A percentile compares a stretch with the other conserved stretches of the same genome.
phyloP scores from a whole-genome alignment of 768 basidiomycete species.

The Boletus rubescentipes region DNA sequence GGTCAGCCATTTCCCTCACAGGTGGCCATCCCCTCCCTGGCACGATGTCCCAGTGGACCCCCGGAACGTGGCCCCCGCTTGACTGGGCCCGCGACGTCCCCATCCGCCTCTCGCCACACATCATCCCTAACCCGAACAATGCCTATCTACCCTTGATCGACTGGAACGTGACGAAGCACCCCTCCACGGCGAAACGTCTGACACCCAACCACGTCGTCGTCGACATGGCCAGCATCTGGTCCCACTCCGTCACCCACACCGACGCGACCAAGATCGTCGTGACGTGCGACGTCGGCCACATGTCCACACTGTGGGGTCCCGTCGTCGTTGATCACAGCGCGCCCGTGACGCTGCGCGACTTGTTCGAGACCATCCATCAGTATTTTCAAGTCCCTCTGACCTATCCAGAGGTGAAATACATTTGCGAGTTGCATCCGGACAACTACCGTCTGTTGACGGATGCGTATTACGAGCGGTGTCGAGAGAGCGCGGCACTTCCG shows the following conservation, averaged over 20 bases:
- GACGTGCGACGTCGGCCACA: slow-evolving; percentile 20
- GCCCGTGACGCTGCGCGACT: slow-evolving; percentile 41
- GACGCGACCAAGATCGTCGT: slow-evolving; percentile 23
- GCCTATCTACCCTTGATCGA: slow-evolving; percentile 28
- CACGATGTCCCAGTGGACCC: slow-evolving; percentile 26
- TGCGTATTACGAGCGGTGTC: slow-evolving; percentile 38
- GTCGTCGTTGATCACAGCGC: slow-evolving; percentile 39
- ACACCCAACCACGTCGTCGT: slow-evolving; percentile 28
- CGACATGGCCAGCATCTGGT: slow-evolving; percentile 17
- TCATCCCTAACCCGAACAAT: slow-evolving; percentile 35
- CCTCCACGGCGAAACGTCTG: slow-evolving; percentile 31
- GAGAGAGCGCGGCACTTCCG: slow-evolving; percentile 39
- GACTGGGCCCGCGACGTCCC: slow-evolving; percentile 22
- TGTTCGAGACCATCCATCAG: slow-evolving; percentile 48
- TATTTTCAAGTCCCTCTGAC: slow-evolving; percentile 49
- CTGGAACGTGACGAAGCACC: slow-evolving; percentile 39
- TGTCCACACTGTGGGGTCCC: slow-evolving; percentile 46
- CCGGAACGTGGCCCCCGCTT: slow-evolving; percentile 29
- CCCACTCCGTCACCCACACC: slow-evolving; percentile 23
- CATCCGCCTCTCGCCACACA: slow-evolving; percentile 24
- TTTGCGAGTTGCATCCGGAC: slow-evolving; percentile 17
- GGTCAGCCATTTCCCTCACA: slow-evolving; percentile 15
- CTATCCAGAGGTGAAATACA: slow-evolving; percentile 23
- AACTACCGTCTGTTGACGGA: slow-evolving; percentile 22
- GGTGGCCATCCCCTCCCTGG: slow-evolving; percentile 27